Evolutionary conservation across 139 green algal species (phyloP), one percentile per base, ranked within the genome.

Genomic region (Zygnema cylindricum): DNA sequence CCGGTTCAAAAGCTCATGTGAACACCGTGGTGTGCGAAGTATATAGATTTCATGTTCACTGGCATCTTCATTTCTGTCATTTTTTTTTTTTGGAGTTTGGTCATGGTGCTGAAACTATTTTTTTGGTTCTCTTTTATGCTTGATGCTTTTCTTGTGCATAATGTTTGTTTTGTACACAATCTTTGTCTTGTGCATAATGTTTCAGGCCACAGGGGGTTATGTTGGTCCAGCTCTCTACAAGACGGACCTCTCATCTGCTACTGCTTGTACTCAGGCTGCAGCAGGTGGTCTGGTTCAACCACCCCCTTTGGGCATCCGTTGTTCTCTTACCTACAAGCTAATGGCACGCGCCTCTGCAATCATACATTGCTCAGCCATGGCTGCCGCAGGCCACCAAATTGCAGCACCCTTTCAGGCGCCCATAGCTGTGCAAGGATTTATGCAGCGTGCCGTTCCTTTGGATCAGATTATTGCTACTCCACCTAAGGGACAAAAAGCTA

Each of bases 331-430:
- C 49, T 88, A 69, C 83, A 78, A 54, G 42, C 69, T 88, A n/a
- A 84, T 88, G 83, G 69, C 83, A 39, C 69, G 83, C 35, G 40
- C 69, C 11, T 88, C 83, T 2, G 54, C 83, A 38, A 88, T 88
- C 83, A 55, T 88, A 32, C 83, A 88, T 69, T 88, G 83, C 69
- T 82, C 83, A 23, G 83, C 83, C 69, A 82, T 88, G 69, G 69
- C 69, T 0, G 83, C 83, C 0, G 54, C 83, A 39, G 83, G 83
- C 7, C 83, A 88, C 54, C 43, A 39, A 11, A 57, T 88, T 0
- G 69, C 83, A 0, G 36, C 33, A 23, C 83, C 83, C 33, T 88
- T 88, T 39, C 83, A 88, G 38, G 69, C 42, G 83, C 83, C 83
- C 25, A 76, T 88, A 49, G 69, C 83, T 1, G 83, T 88, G 83